These are phyloP conservation scores for Salvia miltiorrhiza DNA, from an alignment of 257 asterid genomes.

Conservation along the genomic window DNA sequence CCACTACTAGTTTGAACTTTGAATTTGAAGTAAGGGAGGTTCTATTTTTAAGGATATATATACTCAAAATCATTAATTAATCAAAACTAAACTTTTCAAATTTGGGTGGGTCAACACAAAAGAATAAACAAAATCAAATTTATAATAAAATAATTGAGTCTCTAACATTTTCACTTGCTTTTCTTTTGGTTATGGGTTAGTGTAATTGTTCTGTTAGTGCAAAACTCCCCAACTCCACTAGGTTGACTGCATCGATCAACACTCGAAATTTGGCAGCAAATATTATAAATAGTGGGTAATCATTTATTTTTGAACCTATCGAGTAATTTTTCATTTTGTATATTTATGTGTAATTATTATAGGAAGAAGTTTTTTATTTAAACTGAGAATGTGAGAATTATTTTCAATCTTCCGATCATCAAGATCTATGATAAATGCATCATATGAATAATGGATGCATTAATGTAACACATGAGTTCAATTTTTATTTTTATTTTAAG, in stretches of 20 bases:
- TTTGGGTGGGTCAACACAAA: not conserved
- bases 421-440: too few relatives aligned
- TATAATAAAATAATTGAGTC: not conserved
- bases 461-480: too few relatives aligned
- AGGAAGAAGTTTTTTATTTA: too few relatives aligned
- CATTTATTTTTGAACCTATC: too few relatives aligned
- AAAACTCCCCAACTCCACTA: slow-evolving; percentile 26
- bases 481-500: too few relatives aligned
- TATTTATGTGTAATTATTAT: too few relatives aligned
- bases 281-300: too few relatives aligned
- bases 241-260: not conserved
- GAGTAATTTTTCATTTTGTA: too few relatives aligned
- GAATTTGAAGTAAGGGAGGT: not conserved
- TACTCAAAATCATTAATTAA: not conserved
- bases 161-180: not conserved
- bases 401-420: too few relatives aligned
- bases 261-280: not conserved
- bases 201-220: not conserved
- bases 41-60: not conserved
- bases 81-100: not conserved
- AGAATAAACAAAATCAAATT: not conserved
- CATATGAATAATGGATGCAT: too few relatives aligned
- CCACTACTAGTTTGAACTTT: too few relatives aligned
- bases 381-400: too few relatives aligned
- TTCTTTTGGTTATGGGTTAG: not conserved